Base-by-base conservation (phyloP, 1,284 basidiomycete genomes). In the Boletus smithii region DNA sequence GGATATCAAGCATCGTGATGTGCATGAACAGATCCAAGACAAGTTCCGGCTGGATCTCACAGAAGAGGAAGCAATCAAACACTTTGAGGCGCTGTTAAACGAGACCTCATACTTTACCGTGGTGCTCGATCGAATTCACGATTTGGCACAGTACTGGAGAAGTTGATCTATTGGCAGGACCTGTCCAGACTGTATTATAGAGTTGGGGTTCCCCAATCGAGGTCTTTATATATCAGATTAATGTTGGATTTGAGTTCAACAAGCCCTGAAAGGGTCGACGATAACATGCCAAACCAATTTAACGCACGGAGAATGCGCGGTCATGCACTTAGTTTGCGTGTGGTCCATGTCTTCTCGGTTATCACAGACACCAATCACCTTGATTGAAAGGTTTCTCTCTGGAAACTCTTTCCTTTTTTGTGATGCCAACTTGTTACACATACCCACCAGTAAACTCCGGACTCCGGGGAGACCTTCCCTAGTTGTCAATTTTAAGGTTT, bases 41-140 rank as follows among this genome's bases (percentile, higher is more conserved):
- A 99, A 98, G 71, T 99, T 99, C 68, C 79, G 92, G 59, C 73
- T 98, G 44, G 91, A 97, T 64, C 73, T 98, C 35, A 90, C 88
- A 2, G 94, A 97, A 69, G 94, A 97, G 65, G 91, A 97, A 62
- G 97, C 97, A 7, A 95, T 98, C 69, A 91, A 95, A 69, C 91
- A 95, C 65, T 97, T 99, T 60, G 95, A 98, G 71, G 81, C 84
- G 23, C 68, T 98, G 46, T 69, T 99, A 52, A 97, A 95, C 62
- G 95, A 99, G 64, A 97, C 92, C 3, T 94, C 91, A 30, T 95
- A 97, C 67, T 81, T 98, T 57, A 91, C 91, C 0, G 91, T 88
- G 24, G 87, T 99, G 46, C 79, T 99, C 56, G 93, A 97, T 69
- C 77, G 88, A 56, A 92, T 97, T 58, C 94, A 97, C 63, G 87